Conservation (phyloP, 176 grass and related monocot species). For the Olyra latifolia region DNA sequence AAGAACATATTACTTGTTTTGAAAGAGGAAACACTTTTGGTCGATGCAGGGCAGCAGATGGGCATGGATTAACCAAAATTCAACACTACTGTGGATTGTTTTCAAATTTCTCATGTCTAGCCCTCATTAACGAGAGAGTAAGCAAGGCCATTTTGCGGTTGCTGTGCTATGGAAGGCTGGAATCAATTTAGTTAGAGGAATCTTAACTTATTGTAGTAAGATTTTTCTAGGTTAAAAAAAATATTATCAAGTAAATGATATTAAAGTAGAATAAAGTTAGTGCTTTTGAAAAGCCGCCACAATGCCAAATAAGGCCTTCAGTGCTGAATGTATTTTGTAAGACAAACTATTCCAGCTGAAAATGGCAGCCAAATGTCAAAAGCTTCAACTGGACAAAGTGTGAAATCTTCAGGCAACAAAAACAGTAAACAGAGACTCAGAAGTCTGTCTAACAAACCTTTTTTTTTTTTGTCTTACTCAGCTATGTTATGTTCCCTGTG, state of each 20-base stretch:
- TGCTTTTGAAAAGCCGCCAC: not conserved
- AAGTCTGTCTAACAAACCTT: not conserved
- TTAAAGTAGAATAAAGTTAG: not conserved
- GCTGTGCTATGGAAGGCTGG: not conserved
- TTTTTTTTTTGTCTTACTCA: not conserved
- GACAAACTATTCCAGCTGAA: constrained; percentile 10
- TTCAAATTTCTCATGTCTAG: not conserved
- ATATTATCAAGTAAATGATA: not conserved
- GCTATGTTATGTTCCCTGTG: not conserved
- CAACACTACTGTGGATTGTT: not conserved
- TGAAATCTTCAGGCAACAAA: not conserved
- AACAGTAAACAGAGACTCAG: not conserved
- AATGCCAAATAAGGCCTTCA: not conserved
- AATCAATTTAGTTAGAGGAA: not conserved
- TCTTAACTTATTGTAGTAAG: not conserved
- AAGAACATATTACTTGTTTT: not conserved
- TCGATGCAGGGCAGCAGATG: not conserved
- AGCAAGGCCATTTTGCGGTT: not conserved
- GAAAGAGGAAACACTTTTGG: not conserved
- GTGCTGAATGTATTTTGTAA: constrained; percentile 8
- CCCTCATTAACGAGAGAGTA: not conserved
- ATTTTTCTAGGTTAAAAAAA: not conserved
- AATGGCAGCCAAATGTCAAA: not conserved
- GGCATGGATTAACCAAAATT: not conserved
- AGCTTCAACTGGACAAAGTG: not conserved